Evolutionary conservation across 2,329 filamentous ascomycete species (phyloP).

Genomic region (Fusarium sp.): DNA sequence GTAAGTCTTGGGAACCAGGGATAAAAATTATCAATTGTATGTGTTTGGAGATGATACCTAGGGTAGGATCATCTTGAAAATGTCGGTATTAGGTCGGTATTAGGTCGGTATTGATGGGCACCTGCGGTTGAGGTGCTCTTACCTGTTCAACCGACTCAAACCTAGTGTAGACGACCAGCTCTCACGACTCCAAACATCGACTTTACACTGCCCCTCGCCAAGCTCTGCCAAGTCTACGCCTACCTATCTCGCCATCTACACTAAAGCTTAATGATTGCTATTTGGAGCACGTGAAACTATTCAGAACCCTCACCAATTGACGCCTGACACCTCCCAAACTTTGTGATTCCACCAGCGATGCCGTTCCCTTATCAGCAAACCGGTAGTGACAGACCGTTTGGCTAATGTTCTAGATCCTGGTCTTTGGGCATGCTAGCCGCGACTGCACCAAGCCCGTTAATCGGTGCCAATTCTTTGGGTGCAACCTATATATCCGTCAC

Average conservation of each 20-base stretch:
- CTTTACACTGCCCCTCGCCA: background rate
- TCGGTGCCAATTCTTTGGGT: background rate
- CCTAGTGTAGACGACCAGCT: background rate
- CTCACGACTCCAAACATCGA: background rate
- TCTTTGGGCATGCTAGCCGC: conserved; percentile 17
- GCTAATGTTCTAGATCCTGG: conserved; percentile 22
- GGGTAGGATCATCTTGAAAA: too few species aligned
- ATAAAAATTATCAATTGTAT: background rate
- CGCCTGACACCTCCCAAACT: background rate
- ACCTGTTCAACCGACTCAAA: background rate
- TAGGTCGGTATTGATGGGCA: too few species aligned
- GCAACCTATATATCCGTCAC: conserved; percentile 4
- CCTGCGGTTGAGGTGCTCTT: background rate
- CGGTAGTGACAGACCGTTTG: background rate
- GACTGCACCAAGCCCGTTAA: conserved; percentile 4
- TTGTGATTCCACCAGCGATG: conserved; percentile 4
- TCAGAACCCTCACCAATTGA: background rate
- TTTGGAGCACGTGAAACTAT: background rate
- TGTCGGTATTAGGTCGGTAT: too few species aligned
- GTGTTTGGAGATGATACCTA: background rate
- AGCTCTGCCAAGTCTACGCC: conserved; percentile 28
- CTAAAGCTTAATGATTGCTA: conserved; percentile 26
- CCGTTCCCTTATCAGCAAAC: background rate
- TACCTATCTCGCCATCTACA: conserved; percentile 28
- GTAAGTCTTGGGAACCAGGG: background rate